A percentile compares a stretch with the other conserved stretches of the same genome.
These are phyloP conservation scores for Lentinula boryana DNA, from an alignment of 768 basidiomycete species.

Conservation along the genomic window DNA sequence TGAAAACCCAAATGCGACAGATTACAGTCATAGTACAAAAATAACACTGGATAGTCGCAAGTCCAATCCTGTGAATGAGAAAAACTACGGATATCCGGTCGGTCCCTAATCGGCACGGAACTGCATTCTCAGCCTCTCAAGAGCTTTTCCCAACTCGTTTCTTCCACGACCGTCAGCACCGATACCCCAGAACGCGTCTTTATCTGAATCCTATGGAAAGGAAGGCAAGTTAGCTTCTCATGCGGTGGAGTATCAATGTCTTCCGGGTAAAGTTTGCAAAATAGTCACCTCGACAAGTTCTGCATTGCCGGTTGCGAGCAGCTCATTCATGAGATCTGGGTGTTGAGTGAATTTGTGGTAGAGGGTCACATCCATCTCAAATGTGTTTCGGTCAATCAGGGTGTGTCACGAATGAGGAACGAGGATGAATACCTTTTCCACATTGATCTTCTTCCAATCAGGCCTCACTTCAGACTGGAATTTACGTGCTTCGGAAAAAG, in stretches of 20 bases:
- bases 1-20: background rate
- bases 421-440: conserved; percentile 42
- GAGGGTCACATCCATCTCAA: conserved; percentile 60
- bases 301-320: conserved; percentile 59
- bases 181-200: conserved; percentile 75
- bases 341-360: conserved; percentile 73
- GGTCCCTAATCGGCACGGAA: conserved; percentile 29
- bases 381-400: background rate
- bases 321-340: conserved; percentile 45
- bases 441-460: conserved; percentile 67
- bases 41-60: background rate
- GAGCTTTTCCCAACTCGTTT: conserved; percentile 70
- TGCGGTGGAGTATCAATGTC: background rate
- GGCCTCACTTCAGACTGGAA: conserved; percentile 53
- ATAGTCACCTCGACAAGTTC: conserved; percentile 58
- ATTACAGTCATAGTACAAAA: background rate
- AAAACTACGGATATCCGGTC: background rate
- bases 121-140: conserved; percentile 54
- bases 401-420: background rate
- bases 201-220: conserved; percentile 54
- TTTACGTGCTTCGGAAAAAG: conserved; percentile 63
- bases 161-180: conserved; percentile 60
- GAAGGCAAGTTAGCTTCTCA: background rate
- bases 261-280: conserved; percentile 9
- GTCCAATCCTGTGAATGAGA: background rate